Evolutionary conservation across 2,329 filamentous ascomycete genomes (phyloP).

Genomic region (Phaeosphaeria sp.): DNA sequence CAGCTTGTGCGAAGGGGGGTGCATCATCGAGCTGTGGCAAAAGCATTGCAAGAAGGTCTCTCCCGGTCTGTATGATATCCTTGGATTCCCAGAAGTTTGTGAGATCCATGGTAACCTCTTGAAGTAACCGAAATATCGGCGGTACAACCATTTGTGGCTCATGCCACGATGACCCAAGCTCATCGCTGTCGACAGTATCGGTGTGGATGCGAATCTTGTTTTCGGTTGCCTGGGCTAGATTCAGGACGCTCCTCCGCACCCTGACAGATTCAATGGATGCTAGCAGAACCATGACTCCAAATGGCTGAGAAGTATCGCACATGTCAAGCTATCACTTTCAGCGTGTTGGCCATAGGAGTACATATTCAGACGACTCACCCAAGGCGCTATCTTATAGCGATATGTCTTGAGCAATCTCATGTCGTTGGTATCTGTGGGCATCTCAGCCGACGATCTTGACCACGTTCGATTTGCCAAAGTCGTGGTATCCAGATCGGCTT

Average conservation of each 20-base stretch:
- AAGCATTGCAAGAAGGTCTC: conserved; percentile 6
- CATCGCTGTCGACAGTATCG: not conserved
- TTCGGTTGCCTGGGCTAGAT: not conserved
- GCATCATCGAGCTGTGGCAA: conserved; percentile 7
- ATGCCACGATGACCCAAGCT: conserved; percentile 9
- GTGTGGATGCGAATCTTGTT: not conserved
- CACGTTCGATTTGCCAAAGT: not conserved
- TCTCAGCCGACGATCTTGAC: too few relatives aligned
- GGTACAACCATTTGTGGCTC: conserved; percentile 2
- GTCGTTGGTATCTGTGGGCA: conserved; percentile 8
- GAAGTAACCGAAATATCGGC: conserved; percentile 4
- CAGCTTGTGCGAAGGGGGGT: conserved; percentile 8
- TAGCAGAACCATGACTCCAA: conserved; percentile 59
- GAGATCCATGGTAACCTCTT: conserved; percentile 10
- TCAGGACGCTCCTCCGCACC: not conserved
- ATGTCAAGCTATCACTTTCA: conserved; percentile 57
- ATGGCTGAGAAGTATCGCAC: conserved; percentile 61
- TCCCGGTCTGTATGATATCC: not conserved
- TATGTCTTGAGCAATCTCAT: conserved; percentile 54
- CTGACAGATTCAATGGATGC: conserved; percentile 47
- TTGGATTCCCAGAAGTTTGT: conserved; percentile 15
- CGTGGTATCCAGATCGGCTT: not conserved
- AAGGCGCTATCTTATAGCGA: conserved; percentile 61
- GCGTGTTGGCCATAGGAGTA: not conserved
- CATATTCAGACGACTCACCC: conserved; percentile 46